phyloP scores from a whole-genome alignment of 202 grass and related monocot species.

The Brachypodium distachyon region DNA sequence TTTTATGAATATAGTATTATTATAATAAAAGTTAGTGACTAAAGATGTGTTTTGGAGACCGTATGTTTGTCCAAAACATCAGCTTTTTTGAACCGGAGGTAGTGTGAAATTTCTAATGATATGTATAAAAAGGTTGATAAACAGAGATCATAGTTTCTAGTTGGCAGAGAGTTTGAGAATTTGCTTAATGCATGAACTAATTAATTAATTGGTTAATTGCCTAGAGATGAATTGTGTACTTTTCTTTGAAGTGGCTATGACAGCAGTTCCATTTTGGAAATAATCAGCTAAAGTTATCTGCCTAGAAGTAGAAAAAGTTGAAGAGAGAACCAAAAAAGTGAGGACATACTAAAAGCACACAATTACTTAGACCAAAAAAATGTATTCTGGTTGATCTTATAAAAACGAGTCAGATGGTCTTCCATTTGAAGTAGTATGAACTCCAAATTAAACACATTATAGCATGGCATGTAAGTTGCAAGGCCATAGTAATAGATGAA shows the following conservation, averaged over 20 bases:
- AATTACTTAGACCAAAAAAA: background rate
- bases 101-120: background rate
- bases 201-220: background rate
- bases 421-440: background rate
- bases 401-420: background rate
- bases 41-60: no score
- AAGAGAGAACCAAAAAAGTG: background rate
- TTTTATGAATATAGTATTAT: no score
- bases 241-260: background rate
- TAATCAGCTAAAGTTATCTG: background rate
- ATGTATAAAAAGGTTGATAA: background rate
- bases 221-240: background rate
- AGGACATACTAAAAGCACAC: background rate
- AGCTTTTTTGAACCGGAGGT: no score
- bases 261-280: background rate
- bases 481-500: slow-evolving; percentile 39
- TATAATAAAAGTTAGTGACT: no score
- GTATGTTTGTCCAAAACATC: no score
- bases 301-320: slow-evolving; percentile 4
- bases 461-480: background rate
- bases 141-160: background rate
- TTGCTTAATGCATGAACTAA: background rate
- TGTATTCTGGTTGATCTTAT: background rate
- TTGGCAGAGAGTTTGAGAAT: background rate
- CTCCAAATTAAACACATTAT: background rate